These are phyloP conservation scores for Candida maesae DNA, from an alignment of 805 yeast species.

Conservation along the genomic window DNA sequence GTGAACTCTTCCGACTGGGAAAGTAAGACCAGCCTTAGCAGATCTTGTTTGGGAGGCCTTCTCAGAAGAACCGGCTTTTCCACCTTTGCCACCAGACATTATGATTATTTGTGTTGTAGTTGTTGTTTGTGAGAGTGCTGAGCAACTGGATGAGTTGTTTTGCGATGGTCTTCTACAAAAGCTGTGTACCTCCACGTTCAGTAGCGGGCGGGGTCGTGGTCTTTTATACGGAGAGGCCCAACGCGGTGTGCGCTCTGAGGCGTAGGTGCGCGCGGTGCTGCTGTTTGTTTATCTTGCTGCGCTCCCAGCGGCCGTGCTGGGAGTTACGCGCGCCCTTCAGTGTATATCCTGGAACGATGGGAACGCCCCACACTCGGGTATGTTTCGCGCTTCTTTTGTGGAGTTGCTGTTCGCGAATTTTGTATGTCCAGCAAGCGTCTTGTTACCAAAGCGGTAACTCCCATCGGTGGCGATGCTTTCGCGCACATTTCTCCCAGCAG, in stretches of 20 bases:
- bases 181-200: conserved; percentile 93
- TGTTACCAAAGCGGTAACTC: conserved; percentile 2
- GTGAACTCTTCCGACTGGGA: conserved; percentile 99
- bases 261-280: conserved; percentile 47
- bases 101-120: conserved; percentile 12
- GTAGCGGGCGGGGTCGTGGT: conserved; percentile 88
- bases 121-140: conserved; percentile 4
- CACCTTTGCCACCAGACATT: conserved; percentile 75
- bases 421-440: background rate
- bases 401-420: background rate
- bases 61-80: conserved; percentile 92
- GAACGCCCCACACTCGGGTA: background rate
- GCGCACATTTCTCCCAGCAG: conserved; percentile 2
- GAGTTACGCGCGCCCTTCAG: conserved; percentile 5
- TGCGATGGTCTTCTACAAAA: conserved; percentile 52
- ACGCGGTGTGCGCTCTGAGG: too few relatives aligned
- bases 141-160: conserved; percentile 32
- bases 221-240: too few relatives aligned
- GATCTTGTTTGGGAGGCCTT: conserved; percentile 98
- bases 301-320: conserved; percentile 71
- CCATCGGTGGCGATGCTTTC: conserved; percentile 9
- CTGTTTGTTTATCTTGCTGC: conserved; percentile 50
- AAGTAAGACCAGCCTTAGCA: conserved; percentile 96
- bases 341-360: conserved; percentile 10
- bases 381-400: background rate